These are phyloP conservation scores for Helicostylum pulchrum DNA, from an alignment of 192 early-diverging fungal genomes.

Conservation along the genomic window DNA sequence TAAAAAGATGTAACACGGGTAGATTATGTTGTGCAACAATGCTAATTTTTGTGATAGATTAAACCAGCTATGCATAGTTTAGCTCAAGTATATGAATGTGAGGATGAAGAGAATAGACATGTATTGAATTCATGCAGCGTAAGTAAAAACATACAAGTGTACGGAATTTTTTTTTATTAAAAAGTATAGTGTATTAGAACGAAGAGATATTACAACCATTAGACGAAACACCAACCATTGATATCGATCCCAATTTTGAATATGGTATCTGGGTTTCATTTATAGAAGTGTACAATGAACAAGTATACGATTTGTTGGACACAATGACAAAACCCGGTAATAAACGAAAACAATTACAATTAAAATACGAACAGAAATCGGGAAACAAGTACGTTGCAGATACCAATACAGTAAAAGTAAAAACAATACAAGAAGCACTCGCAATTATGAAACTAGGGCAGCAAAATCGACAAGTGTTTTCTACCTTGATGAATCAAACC, in stretches of 20 bases:
- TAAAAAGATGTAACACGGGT: not conserved
- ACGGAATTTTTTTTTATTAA: not conserved
- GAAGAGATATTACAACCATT: not conserved
- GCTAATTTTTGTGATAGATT: constrained; percentile 2
- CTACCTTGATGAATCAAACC: constrained; percentile 51
- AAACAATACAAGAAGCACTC: constrained; percentile 53
- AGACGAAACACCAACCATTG: not conserved
- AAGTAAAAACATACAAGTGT: not conserved
- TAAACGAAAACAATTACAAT: constrained; percentile 31
- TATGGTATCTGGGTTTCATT: constrained; percentile 88
- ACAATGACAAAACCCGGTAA: constrained; percentile 1
- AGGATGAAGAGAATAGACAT: constrained; percentile 24
- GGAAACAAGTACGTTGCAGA: constrained; percentile 59
- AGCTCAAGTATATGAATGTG: constrained; percentile 22
- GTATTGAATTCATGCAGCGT: constrained; percentile 7
- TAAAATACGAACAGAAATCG: constrained; percentile 39
- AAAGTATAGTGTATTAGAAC: not conserved
- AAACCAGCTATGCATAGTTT: constrained; percentile 37
- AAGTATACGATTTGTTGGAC: constrained; percentile 80
- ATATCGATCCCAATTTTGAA: constrained; percentile 48
- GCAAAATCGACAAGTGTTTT: constrained; percentile 54
- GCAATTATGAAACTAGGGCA: constrained; percentile 56
- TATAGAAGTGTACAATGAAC: constrained; percentile 87
- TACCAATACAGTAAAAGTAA: constrained; percentile 53
- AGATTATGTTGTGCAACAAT: not conserved